Evolutionary conservation across 345 rosid genomes (phyloP).

Genomic region (Garcia nutans): DNA sequence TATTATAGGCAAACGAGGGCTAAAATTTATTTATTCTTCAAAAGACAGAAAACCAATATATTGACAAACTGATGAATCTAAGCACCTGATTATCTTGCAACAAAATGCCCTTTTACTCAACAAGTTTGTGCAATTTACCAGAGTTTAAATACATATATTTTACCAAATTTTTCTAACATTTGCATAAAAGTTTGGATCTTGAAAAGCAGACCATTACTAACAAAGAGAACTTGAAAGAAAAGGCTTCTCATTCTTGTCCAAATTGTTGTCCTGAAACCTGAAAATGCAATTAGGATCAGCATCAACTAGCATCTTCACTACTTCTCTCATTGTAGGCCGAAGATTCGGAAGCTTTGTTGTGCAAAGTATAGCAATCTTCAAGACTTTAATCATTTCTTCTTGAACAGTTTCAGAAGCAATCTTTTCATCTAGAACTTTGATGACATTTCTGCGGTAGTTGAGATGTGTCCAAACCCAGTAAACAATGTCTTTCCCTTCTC

Average conservation of each 20-base stretch:
- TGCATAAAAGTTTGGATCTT: constrained; percentile 7
- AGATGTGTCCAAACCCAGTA: constrained; percentile 64
- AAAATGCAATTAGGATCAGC: constrained; percentile 47
- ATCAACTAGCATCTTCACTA: constrained; percentile 70
- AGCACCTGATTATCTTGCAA: neutral
- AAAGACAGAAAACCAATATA: neutral
- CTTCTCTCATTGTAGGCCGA: constrained; percentile 79
- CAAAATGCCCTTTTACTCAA: neutral
- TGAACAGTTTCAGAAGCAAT: constrained; percentile 35
- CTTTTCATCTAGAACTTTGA: constrained; percentile 51
- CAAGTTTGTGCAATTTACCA: neutral
- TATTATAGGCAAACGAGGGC: neutral
- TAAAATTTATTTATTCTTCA: neutral
- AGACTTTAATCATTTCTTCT: constrained; percentile 65
- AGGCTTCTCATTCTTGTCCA: constrained; percentile 23
- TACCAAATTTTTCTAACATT: constrained; percentile 1
- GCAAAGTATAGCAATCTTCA: constrained; percentile 70
- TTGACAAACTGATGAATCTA: neutral
- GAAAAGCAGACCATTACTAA: neutral
- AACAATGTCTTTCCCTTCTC: constrained; percentile 78
- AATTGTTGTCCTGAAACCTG: constrained; percentile 29
- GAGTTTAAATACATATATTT: neutral
- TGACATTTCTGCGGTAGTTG: constrained; percentile 42
- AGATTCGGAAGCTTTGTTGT: constrained; percentile 75
- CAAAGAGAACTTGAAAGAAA: neutral